These are phyloP conservation scores for Salvia hispanica DNA, from an alignment of 257 asterid genomes.

Conservation along the genomic window DNA sequence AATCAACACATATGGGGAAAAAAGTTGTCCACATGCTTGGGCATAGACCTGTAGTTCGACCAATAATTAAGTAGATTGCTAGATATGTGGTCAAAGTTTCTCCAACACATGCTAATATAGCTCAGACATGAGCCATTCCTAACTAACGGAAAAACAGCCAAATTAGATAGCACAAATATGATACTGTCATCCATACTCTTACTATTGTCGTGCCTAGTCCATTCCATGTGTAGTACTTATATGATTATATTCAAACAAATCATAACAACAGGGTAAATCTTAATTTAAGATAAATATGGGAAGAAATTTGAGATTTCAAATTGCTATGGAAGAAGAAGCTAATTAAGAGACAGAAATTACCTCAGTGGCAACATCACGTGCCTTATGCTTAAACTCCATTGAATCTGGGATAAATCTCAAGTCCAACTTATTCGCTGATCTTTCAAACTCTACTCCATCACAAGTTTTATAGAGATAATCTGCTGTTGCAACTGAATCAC, in stretches of 20 bases:
- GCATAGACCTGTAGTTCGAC: not conserved
- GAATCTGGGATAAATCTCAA: constrained; percentile 94
- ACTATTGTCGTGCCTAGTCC: not conserved
- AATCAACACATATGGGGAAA: not conserved
- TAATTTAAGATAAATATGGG: not conserved
- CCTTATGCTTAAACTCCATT: constrained; percentile 76
- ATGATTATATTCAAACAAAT: constrained; percentile 2
- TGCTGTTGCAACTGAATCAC: constrained; percentile 91
- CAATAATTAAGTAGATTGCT: not conserved
- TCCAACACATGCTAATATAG: not conserved
- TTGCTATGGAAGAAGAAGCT: constrained; percentile 2
- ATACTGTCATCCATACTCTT: constrained; percentile 14
- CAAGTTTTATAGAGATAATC: constrained; percentile 79
- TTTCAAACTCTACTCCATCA: constrained; percentile 92
- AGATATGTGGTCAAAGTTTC: not conserved
- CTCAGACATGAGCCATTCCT: not conserved
- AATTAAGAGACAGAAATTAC: constrained; percentile 41
- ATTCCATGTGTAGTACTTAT: constrained; percentile 3
- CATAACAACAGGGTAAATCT: not conserved
- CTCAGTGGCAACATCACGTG: constrained; percentile 90
- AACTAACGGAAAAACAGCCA: constrained; percentile 5
- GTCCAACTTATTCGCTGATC: constrained; percentile 85
- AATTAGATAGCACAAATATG: constrained; percentile 2
- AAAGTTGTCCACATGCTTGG: not conserved
- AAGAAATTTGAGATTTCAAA: constrained; percentile 4